Evolutionary conservation across 2,329 filamentous ascomycete genomes (phyloP), one percentile per base, ranked within the genome.

Genomic region (Cytospora mali): DNA sequence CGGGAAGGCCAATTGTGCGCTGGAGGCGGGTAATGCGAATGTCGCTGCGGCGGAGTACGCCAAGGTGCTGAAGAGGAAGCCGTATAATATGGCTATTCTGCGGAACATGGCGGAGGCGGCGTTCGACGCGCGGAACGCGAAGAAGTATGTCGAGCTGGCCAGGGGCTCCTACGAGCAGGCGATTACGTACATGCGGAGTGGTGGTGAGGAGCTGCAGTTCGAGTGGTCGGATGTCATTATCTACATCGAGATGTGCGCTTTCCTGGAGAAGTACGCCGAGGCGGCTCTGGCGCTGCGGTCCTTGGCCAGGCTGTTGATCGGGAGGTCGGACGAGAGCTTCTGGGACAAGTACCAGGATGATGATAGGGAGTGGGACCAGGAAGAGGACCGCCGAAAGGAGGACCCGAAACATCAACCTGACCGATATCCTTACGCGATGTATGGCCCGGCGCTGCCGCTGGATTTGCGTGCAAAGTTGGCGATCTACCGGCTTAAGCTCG

Each of bases 311-410:
- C 97, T 93, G 92, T 81, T 97, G 60, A 80, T 97, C 46, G 91
- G 91, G 10, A 87, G 95, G 55, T 79, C 82, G 39, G 79, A 84
- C 5, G 93, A 99, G 73, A 75, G 71, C 0, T 92, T 87, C 70
- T 99, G 95, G 95, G 89, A 96, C 62, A 73, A 81, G 10, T 81
- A 84, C 67, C 79, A 83, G 31, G 80, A 85, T 6, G 92, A 97
- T 72, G 93, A 97, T 73, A 84, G 93, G 62, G 95, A 99, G 76
- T 99, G 93, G 86, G 95, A 99, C 73, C 76, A 84, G 6, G 83
- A 88, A 51, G 86, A 92, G 70, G 80, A 83, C 23, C 88, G 95
- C 65, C 87, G 93, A 62, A 74, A 79, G 2, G 75, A 82, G 62
- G 82, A 91, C 6, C 74, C 83, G 2, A 83, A 83, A 1, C 97